Conservation (phyloP, 2,329 filamentous ascomycete genomes). For the Ascomycota sp. region DNA sequence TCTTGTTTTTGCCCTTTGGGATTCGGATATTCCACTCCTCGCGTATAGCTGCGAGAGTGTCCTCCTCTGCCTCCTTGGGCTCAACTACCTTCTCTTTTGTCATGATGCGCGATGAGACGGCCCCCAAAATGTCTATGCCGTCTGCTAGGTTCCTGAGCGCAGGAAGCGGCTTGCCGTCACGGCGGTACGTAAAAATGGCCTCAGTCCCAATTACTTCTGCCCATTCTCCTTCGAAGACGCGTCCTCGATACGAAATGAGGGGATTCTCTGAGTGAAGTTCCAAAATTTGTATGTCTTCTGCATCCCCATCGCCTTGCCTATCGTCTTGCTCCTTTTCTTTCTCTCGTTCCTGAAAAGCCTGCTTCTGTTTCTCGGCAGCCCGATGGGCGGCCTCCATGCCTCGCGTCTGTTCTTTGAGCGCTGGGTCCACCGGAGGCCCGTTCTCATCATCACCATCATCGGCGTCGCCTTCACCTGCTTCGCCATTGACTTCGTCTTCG, state of each 20-base stretch:
- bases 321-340: constrained; percentile 5
- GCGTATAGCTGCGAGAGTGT: constrained; percentile 18
- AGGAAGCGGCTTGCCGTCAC: constrained; percentile 12
- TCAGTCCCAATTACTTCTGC: constrained; percentile 69
- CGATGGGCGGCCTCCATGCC: background rate
- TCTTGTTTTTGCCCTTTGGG: constrained; percentile 22
- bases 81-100: constrained; percentile 33
- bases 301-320: background rate
- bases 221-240: constrained; percentile 67
- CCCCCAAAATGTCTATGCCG: constrained; percentile 46
- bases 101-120: constrained; percentile 42
- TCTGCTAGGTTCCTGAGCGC: constrained; percentile 23
- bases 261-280: constrained; percentile 61
- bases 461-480: constrained; percentile 5
- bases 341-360: too few relatives aligned
- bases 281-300: constrained; percentile 51
- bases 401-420: constrained; percentile 10
- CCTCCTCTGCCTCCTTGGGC: constrained; percentile 17
- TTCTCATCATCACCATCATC: constrained; percentile 6
- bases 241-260: constrained; percentile 58
- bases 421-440: constrained; percentile 12
- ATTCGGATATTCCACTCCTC: constrained; percentile 23
- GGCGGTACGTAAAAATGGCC: constrained; percentile 42
- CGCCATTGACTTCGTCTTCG: constrained; percentile 8
- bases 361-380: constrained; percentile 4